Evolutionary conservation across 495 filamentous ascomycete genomes (phyloP), one percentile per base, ranked within the genome.

Genomic region (Lentithecium fluviatile): DNA sequence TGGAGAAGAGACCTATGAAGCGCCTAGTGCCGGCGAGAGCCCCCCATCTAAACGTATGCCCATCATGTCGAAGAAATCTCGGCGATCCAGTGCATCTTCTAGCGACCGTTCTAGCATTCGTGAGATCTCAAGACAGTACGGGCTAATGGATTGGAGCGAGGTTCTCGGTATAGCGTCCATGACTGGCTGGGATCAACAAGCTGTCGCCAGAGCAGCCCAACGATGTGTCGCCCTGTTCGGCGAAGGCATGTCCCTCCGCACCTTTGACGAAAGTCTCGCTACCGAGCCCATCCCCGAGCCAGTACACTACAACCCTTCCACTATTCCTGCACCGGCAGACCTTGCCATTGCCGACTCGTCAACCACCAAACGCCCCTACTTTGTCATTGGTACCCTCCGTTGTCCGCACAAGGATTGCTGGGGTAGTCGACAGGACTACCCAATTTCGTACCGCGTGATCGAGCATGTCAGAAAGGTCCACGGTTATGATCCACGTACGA

Each of bases 91-190:
- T 7, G 43, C 13, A 23, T 12, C 12, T 17, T 19, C 11, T 23
- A 19, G 21, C 29, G 25, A 26, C 19, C 24, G 10, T 17, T 52
- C 48, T 23, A 26, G 17, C 36, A 60, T 45, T 6, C 26, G 23
- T 20, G 43, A 38, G 19, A 21, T 25, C 40, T 38, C 49, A 3
- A 13, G 12, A 17, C 45, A 58, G 17, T 3, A 32, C 19, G 46
- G 46, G 6, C 73, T 84, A 5, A 82, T 88, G 1, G 88, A 93
- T 71, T 96, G 91, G 91, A 85, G 85, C 43, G 87, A 92, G 54
- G 80, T 94, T 1, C 70, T 95, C 29, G 87, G 88, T 8, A 74
- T 89, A 0, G 91, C 91, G 20, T 80, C 87, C 0, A 77, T 91
- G 58, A 81, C 78, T 1, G 89, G 87, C 0, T 87, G 88, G 69